Conservation (phyloP, 2,329 filamentous ascomycete species). For the Fusarium palustre region DNA sequence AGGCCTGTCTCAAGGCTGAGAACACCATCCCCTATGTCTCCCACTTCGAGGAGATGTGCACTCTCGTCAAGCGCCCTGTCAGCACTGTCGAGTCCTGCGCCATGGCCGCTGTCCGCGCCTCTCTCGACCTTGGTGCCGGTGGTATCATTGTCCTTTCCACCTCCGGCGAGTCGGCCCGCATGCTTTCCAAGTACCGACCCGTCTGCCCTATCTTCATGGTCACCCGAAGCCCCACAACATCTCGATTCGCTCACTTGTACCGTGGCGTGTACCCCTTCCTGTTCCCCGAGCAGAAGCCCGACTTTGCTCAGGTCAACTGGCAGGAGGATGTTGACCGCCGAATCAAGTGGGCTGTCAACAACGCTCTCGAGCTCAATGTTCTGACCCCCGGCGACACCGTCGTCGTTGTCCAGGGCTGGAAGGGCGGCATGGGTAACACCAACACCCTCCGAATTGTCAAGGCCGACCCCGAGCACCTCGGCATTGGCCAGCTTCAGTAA, state of each 20-base stretch:
- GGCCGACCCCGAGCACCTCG: slow-evolving; percentile 69
- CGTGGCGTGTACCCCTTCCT: slow-evolving; percentile 98
- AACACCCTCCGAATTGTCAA: slow-evolving; percentile 79
- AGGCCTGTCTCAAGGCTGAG: slow-evolving; percentile 96
- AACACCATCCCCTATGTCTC: slow-evolving; percentile 97
- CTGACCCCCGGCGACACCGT: slow-evolving; percentile 79
- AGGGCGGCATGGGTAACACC: slow-evolving; percentile 91
- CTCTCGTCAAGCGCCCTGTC: slow-evolving; percentile 83
- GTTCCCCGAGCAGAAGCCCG: slow-evolving; percentile 92
- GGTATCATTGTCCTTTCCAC: slow-evolving; percentile 97
- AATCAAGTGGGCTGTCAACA: slow-evolving; percentile 94
- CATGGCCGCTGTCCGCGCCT: slow-evolving; percentile 96
- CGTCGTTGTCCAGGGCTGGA: slow-evolving; percentile 90
- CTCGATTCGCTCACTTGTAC: slow-evolving; percentile 93
- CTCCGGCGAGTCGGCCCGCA: slow-evolving; percentile 91
- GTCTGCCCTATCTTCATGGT: slow-evolving; percentile 99
- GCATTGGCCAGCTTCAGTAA: slow-evolving; percentile 60
- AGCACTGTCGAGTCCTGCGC: slow-evolving; percentile 92
- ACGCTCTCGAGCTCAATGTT: slow-evolving; percentile 85
- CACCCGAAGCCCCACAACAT: slow-evolving; percentile 84
- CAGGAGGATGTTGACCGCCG: slow-evolving; percentile 98
- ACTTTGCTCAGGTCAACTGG: slow-evolving; percentile 94
- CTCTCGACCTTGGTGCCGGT: slow-evolving; percentile 94
- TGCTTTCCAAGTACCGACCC: slow-evolving; percentile 97
- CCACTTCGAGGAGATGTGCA: slow-evolving; percentile 95